Evolutionary conservation across 768 basidiomycete species (phyloP).

Genomic region (Panellus pusillus): DNA sequence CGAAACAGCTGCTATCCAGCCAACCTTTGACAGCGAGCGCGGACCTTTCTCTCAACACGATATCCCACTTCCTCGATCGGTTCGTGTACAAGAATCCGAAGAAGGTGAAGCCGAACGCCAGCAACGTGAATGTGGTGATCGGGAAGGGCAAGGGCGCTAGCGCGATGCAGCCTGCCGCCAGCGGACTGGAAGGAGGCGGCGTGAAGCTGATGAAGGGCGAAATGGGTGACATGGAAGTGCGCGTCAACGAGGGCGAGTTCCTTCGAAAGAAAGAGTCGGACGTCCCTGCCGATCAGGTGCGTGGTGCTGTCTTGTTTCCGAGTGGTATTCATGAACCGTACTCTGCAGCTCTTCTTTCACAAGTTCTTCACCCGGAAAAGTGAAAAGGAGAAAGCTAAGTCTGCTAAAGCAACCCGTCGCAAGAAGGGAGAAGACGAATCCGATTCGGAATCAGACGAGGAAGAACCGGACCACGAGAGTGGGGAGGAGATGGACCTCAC

Average conservation of each 20-base stretch:
- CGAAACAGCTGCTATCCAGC: conserved; percentile 72
- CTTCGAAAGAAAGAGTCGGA: conserved; percentile 67
- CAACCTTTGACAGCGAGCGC: conserved; percentile 78
- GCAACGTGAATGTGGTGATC: conserved; percentile 26
- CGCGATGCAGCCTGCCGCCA: conserved; percentile 94
- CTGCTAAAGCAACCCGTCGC: conserved; percentile 36
- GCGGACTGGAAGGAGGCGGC: conserved; percentile 57
- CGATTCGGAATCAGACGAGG: conserved; percentile 38
- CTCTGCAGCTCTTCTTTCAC: conserved; percentile 80
- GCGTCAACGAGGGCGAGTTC: conserved; percentile 77
- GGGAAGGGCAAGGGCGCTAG: conserved; percentile 69
- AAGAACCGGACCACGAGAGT: conserved; percentile 43
- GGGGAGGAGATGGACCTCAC: conserved; percentile 34
- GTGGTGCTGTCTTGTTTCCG: conserved; percentile 20
- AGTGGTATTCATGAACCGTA: not conserved
- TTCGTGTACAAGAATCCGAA: conserved; percentile 98
- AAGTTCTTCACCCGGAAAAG: conserved; percentile 80
- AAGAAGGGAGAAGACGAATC: conserved; percentile 37
- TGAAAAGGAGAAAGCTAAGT: conserved; percentile 50
- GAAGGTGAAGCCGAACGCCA: conserved; percentile 42
- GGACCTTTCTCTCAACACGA: conserved; percentile 89
- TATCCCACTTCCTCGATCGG: conserved; percentile 93
- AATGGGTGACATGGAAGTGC: conserved; percentile 38
- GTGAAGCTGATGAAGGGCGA: conserved; percentile 73
- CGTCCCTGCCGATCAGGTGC: conserved; percentile 84